Conservation (phyloP, 495 filamentous ascomycete species). For the Talaromyces thailandensis region DNA sequence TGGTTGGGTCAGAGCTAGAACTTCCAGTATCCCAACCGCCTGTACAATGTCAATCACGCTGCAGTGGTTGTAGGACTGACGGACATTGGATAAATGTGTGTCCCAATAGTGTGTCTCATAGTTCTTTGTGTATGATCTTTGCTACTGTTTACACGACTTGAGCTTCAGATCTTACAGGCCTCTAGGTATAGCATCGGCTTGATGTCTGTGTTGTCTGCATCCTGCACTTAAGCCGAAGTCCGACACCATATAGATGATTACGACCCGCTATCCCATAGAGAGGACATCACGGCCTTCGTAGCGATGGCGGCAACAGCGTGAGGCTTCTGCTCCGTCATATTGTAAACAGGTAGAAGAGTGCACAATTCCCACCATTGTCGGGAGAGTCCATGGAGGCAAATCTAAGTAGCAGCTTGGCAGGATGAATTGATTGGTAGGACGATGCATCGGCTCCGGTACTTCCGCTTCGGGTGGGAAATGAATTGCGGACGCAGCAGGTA, state of each 20-base stretch:
- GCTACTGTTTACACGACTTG: background rate
- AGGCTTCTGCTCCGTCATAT: background rate
- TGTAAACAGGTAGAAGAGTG: background rate
- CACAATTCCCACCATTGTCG: background rate
- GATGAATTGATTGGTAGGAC: background rate
- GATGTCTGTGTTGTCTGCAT: background rate
- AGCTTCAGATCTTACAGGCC: background rate
- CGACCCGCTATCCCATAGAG: background rate
- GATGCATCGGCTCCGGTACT: background rate
- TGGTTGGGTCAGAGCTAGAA: background rate
- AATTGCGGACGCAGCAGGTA: background rate
- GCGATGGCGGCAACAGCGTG: background rate
- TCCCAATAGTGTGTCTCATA: background rate
- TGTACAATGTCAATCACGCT: background rate
- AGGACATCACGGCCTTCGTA: background rate
- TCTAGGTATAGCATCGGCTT: background rate
- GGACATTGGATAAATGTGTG: background rate
- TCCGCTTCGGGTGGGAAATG: background rate
- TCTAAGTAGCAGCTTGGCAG: background rate
- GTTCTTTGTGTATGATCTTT: background rate
- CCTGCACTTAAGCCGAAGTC: background rate
- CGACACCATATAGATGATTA: background rate
- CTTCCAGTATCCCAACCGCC: background rate
- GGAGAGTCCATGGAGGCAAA: background rate
- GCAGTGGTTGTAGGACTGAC: background rate